phyloP scores from a whole-genome alignment of 1,139 yeast species.

The Candida albicans region DNA sequence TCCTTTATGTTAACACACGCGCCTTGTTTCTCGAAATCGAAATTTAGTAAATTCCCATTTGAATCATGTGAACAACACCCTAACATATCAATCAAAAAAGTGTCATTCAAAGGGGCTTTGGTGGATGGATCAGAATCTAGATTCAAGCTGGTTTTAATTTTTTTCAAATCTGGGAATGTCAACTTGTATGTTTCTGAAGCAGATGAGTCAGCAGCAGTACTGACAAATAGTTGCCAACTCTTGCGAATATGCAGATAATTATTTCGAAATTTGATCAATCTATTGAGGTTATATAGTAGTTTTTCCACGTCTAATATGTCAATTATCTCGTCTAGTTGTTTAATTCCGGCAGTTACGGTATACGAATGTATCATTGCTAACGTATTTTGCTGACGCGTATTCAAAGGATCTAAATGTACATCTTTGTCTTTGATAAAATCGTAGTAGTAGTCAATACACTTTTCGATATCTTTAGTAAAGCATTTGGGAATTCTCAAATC shows the following conservation, averaged over 20 bases:
- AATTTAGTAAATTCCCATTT: conserved; percentile 32
- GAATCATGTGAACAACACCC: conserved; percentile 35
- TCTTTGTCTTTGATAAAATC: conserved; percentile 19
- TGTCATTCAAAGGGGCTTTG: conserved; percentile 25
- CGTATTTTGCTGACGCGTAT: conserved; percentile 24
- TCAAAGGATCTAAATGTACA: conserved; percentile 7
- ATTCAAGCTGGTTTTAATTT: conserved; percentile 29
- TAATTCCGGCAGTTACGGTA: conserved; percentile 27
- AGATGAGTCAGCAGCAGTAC: conserved; percentile 17
- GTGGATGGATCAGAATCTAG: conserved; percentile 27
- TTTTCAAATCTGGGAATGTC: conserved; percentile 33
- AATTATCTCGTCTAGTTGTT: conserved; percentile 24
- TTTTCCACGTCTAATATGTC: conserved; percentile 47
- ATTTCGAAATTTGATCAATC: conserved; percentile 37
- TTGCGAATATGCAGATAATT: conserved; percentile 27
- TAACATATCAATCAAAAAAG: conserved; percentile 46
- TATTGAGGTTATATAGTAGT: conserved; percentile 27
- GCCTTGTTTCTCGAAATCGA: conserved; percentile 30
- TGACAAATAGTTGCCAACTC: conserved; percentile 39
- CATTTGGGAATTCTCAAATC: conserved; percentile 31
- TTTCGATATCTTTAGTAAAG: conserved; percentile 33
- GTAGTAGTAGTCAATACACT: conserved; percentile 38
- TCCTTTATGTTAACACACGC: conserved; percentile 37
- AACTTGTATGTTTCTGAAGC: conserved; percentile 19
- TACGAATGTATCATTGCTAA: conserved; percentile 29